These are phyloP conservation scores for Ampelomyces quisqualis DNA, from an alignment of 2,329 filamentous ascomycete species.

Conservation along the genomic window DNA sequence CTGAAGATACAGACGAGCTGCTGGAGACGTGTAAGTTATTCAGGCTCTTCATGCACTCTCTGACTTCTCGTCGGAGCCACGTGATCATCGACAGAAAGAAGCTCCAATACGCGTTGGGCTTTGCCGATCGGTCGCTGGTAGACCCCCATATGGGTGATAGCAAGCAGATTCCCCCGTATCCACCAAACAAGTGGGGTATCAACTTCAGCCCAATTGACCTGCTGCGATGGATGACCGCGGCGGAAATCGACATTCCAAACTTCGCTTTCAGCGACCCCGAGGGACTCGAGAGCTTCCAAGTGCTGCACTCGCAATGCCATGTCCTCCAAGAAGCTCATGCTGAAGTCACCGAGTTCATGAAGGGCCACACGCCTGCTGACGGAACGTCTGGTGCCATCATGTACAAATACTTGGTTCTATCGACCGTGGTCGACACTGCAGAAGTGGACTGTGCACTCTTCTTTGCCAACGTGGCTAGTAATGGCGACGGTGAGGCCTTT, in stretches of 20 bases:
- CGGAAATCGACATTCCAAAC: neutral
- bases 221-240: neutral
- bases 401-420: neutral
- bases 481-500: neutral
- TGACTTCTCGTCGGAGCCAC: neutral
- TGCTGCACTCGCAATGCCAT: neutral
- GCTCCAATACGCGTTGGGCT: too few species aligned
- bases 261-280: neutral
- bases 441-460: neutral
- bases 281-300: neutral
- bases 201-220: neutral
- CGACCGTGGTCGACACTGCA: neutral
- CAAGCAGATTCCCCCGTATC: neutral
- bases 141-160: too few species aligned
- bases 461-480: neutral
- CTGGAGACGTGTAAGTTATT: neutral
- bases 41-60: neutral
- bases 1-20: neutral
- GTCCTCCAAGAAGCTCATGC: too few species aligned
- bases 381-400: neutral
- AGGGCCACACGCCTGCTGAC: neutral
- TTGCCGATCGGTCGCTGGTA: too few species aligned
- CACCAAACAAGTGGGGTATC: neutral
- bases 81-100: neutral
- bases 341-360: neutral